Evolutionary conservation across 768 basidiomycete genomes (phyloP).

Genomic region (Lentinula sp.): DNA sequence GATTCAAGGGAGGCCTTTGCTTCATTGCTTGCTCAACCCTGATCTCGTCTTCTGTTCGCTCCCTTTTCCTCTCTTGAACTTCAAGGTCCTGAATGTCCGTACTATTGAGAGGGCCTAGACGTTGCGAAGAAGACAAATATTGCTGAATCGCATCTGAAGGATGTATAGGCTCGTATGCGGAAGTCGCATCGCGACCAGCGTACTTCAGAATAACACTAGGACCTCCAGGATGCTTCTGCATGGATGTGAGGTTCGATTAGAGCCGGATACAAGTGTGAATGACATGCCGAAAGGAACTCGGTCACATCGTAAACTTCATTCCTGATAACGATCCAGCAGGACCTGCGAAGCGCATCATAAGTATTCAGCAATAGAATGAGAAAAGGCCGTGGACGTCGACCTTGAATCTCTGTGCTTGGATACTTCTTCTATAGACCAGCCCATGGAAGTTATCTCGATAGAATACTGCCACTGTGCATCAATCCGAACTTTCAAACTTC

Average conservation of each 20-base stretch:
- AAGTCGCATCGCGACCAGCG: slow-evolving; percentile 81
- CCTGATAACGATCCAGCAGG: slow-evolving; percentile 81
- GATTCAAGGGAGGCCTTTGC: slow-evolving; percentile 57
- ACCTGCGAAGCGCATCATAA: slow-evolving; percentile 31
- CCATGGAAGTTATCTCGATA: background rate
- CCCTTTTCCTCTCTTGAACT: slow-evolving; percentile 29
- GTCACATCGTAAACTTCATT: slow-evolving; percentile 83
- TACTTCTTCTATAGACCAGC: slow-evolving; percentile 42
- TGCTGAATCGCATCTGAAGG: slow-evolving; percentile 74
- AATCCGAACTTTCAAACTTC: too few relatives aligned
- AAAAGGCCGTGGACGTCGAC: slow-evolving; percentile 21
- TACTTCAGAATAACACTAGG: slow-evolving; percentile 76
- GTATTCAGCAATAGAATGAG: background rate
- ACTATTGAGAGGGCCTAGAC: slow-evolving; percentile 60
- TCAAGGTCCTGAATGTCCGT: slow-evolving; percentile 33
- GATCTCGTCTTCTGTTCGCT: slow-evolving; percentile 64
- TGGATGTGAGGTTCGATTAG: too few relatives aligned
- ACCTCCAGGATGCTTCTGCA: slow-evolving; percentile 77
- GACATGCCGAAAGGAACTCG: slow-evolving; percentile 52
- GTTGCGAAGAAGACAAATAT: slow-evolving; percentile 63
- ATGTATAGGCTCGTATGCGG: slow-evolving; percentile 76
- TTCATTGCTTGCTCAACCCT: slow-evolving; percentile 58
- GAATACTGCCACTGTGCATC: background rate
- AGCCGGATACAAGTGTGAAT: background rate
- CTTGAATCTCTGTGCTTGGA: slow-evolving; percentile 49